Base-by-base conservation (phyloP, 345 rosid species). In the Kandelia obovata region DNA sequence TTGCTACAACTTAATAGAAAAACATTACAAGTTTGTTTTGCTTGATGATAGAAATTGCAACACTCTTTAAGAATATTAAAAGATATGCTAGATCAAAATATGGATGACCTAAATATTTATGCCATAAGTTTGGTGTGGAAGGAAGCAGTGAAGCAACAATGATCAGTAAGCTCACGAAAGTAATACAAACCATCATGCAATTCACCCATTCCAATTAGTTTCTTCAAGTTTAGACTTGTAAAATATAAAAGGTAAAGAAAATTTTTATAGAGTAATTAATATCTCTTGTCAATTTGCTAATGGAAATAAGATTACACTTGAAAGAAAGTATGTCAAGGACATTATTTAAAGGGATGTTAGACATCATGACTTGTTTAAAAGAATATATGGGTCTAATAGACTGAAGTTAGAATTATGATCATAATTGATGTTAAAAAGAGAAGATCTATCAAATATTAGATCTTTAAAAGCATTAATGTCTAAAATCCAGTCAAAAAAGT, bases 101-200 rank as follows among this genome's bases (percentile, higher is more conserved):
- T 28, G 30, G 30, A 28, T 1, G 19, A 21, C 17, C 5, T 19
- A 56, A 17, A 9, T 35, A 1, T 1, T 23, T 0, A 56, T 67
- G 60, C 49, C 61, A 53, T 5, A 66, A 37, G 17, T 26, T 16
- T 20, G 25, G 6, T 8, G n/a, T 20, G 6, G 0, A 26, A 47
- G 6, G 15, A 28, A 7, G 37, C 4, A 11, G 10, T 28, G 30
- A 21, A 21, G 30, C 30, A 28, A 28, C 30, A 28, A 43, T 13
- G 21, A 6, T 10, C 1, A 3, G 23, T 1, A 15, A 43, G 1
- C 21, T 4, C 4, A 31, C 10, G 1, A 1, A 63, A 63, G 63
- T 53, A 63, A 31, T 71, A 71, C 27, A 71, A 55, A 25, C 6
- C 68, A 63, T 63, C 62, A 62, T 3, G 5, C 15, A 71, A 63